These are phyloP conservation scores for Starmerella geochares DNA, from an alignment of 805 yeast genomes.

Conservation along the genomic window DNA sequence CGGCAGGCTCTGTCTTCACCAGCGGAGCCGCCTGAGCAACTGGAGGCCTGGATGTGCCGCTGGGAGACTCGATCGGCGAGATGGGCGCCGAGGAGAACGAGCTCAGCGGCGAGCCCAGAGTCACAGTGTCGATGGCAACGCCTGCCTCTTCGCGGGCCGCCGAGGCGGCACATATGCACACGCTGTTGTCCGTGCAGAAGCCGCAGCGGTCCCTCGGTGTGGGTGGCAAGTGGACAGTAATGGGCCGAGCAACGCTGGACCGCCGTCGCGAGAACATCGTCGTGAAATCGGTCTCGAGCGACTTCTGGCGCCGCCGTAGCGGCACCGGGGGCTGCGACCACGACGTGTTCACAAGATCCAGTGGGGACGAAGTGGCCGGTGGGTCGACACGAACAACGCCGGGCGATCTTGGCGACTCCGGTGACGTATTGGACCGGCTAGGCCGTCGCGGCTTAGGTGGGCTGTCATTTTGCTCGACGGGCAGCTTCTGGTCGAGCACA, in stretches of 20 bases:
- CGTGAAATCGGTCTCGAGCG: slow-evolving; percentile 26
- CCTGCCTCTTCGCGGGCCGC: slow-evolving; percentile 35
- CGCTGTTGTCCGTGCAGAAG: slow-evolving; percentile 82
- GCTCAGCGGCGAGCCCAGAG: slow-evolving; percentile 23
- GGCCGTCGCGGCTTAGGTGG: slow-evolving; percentile 2
- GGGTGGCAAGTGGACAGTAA: slow-evolving; percentile 13
- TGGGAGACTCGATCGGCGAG: slow-evolving; percentile 6
- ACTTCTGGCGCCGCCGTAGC: slow-evolving; percentile 19
- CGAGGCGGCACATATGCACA: slow-evolving; percentile 84
- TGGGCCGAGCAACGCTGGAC: slow-evolving; percentile 16
- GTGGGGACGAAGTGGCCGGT: slow-evolving; percentile 17
- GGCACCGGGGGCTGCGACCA: slow-evolving; percentile 28
- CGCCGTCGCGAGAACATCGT: slow-evolving; percentile 11
- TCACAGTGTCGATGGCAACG: slow-evolving; percentile 24
- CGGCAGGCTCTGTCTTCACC: neutral
- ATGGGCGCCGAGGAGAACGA: slow-evolving; percentile 15
- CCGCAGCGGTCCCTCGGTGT: slow-evolving; percentile 63
- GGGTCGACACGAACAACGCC: slow-evolving; percentile 17
- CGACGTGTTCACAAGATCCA: slow-evolving; percentile 21
- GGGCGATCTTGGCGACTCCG: slow-evolving; percentile 12
- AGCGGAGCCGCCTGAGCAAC: too few species aligned
- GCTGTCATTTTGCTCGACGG: slow-evolving; percentile 13
- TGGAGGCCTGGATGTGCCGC: neutral
- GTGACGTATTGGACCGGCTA: slow-evolving; percentile 9
- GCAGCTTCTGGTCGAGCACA: slow-evolving; percentile 32